Conservation (phyloP, 169 alveolate genomes). For the Theileria luwenshuni region DNA sequence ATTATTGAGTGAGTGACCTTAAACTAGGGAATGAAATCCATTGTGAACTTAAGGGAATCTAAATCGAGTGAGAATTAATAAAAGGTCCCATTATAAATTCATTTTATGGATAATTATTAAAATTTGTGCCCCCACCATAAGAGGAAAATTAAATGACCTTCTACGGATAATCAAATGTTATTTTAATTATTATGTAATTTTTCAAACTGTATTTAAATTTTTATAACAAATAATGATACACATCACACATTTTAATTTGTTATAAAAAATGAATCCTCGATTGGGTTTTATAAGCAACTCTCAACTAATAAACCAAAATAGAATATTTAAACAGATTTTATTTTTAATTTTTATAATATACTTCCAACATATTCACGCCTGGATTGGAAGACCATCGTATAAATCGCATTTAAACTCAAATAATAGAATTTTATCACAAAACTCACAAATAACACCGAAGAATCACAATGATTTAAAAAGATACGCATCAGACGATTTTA, state of each 20-base stretch:
- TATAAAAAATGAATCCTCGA: constrained; percentile 16
- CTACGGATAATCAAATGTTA: constrained; percentile 8
- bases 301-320: not conserved
- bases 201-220: not conserved
- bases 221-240: constrained; percentile 20
- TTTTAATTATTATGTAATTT: not conserved
- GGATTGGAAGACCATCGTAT: constrained; percentile 24
- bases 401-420: constrained; percentile 31
- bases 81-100: too few species aligned
- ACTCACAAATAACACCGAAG: not conserved
- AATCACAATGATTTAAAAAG: constrained; percentile 19
- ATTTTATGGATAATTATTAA: too few species aligned
- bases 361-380: not conserved
- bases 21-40: too few species aligned
- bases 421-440: constrained; percentile 11
- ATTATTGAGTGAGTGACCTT: too few species aligned
- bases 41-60: too few species aligned
- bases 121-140: constrained; percentile 12
- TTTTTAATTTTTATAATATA: constrained; percentile 1
- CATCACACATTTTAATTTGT: constrained; percentile 3
- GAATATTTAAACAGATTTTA: not conserved
- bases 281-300: constrained; percentile 1
- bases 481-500: constrained; percentile 4
- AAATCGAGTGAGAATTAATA: too few species aligned
- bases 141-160: not conserved